Conservation (phyloP, 2,329 filamentous ascomycete genomes). For the Stagonosporopsis rhizophila region DNA sequence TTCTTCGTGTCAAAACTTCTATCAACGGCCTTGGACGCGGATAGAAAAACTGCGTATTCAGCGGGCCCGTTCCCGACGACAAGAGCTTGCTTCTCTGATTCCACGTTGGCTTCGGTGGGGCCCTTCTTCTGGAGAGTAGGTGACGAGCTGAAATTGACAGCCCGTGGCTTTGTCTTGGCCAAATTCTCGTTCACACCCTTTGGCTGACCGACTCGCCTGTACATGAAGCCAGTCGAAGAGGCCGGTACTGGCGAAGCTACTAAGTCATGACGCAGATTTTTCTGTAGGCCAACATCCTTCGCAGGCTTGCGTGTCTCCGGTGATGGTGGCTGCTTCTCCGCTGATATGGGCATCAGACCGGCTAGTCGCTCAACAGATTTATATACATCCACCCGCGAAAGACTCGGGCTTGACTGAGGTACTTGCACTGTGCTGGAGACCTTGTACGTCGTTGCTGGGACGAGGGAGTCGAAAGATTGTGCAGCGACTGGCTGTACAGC, state of each 20-base stretch:
- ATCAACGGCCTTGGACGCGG: not conserved
- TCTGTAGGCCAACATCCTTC: not conserved
- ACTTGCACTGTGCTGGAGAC: slow-evolving; percentile 11
- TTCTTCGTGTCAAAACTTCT: not conserved
- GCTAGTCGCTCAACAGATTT: slow-evolving; percentile 25
- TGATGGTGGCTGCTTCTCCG: not conserved
- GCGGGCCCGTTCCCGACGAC: not conserved
- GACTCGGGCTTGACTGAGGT: slow-evolving; percentile 3
- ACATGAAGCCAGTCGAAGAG: slow-evolving; percentile 38
- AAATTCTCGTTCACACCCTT: slow-evolving; percentile 14
- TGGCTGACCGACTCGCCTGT: slow-evolving; percentile 29
- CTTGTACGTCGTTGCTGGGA: slow-evolving; percentile 19
- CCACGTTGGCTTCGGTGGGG: not conserved
- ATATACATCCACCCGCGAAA: not conserved
- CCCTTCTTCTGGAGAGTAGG: slow-evolving; percentile 16
- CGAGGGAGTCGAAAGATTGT: slow-evolving; percentile 11
- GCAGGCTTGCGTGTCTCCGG: not conserved
- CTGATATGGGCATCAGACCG: not conserved
- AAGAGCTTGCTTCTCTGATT: not conserved
- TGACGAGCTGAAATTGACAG: slow-evolving; percentile 37
- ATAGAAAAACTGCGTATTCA: not conserved
- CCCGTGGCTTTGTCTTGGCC: slow-evolving; percentile 26
- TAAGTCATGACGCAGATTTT: slow-evolving; percentile 18
- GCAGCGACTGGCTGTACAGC: not conserved
- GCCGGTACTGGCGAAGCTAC: slow-evolving; percentile 32